Evolutionary conservation across 202 grass and related monocot genomes (phyloP).

Genomic region (Digitaria exilis): DNA sequence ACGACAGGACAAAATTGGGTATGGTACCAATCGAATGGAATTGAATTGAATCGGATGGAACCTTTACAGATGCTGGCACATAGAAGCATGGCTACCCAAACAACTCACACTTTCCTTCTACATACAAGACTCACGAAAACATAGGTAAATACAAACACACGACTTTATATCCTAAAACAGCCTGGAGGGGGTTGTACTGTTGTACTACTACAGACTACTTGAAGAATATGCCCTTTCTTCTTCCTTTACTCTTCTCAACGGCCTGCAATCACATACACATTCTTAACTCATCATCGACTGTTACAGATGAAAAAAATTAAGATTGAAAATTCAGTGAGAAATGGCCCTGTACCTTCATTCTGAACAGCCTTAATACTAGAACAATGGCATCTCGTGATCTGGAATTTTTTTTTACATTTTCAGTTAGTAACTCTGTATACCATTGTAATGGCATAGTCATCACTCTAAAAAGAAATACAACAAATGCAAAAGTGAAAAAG

Average conservation of each 20-base stretch:
- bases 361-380: conserved; percentile 81
- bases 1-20: neutral
- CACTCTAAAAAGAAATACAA: neutral
- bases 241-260: conserved; percentile 82
- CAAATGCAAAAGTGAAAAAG: neutral
- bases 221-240: conserved; percentile 88
- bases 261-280: conserved; percentile 50
- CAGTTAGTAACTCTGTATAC: neutral
- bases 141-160: conserved; percentile 23
- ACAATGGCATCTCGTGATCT: conserved; percentile 85
- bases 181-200: too few species aligned
- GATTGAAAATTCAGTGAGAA: neutral
- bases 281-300: neutral
- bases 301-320: neutral
- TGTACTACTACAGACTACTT: conserved; percentile 55
- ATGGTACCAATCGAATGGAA: neutral
- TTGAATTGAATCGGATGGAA: neutral
- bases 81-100: neutral
- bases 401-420: conserved; percentile 6
- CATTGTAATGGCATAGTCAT: neutral
- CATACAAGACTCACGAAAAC: conserved; percentile 24
- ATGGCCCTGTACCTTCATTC: conserved; percentile 57
- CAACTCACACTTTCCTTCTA: conserved; percentile 29
- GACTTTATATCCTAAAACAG: neutral
- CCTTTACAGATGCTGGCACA: conserved; percentile 8